Percentiles rank a stretch among this genome's conserved stretches.
These are phyloP conservation scores for Thalassiosira mediterranea DNA, from an alignment of 352 stramenopile genomes.

Conservation along the genomic window DNA sequence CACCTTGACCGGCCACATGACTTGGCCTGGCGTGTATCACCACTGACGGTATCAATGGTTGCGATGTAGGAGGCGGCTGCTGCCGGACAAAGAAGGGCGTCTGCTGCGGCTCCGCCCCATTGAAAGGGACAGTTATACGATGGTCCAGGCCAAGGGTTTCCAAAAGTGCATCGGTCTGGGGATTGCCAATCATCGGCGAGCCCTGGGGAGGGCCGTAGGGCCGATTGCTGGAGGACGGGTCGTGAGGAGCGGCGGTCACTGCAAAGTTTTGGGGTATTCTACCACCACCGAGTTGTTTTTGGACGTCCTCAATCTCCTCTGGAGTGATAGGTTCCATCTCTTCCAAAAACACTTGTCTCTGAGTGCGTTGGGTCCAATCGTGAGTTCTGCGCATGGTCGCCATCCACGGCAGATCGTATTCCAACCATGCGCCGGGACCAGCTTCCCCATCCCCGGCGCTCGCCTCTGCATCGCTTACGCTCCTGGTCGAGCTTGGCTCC, in stretches of 20 bases:
- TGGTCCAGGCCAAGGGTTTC: slow-evolving; percentile 92
- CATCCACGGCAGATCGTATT: slow-evolving; percentile 95
- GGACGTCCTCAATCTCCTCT: slow-evolving; percentile 86
- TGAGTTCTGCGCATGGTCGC: slow-evolving; percentile 92
- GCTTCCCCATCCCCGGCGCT: slow-evolving; percentile 7
- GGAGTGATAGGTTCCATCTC: slow-evolving; percentile 73
- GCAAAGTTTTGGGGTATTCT: slow-evolving; percentile 74
- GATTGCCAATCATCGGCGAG: slow-evolving; percentile 88
- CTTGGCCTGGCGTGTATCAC: slow-evolving; percentile 3
- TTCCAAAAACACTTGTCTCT: slow-evolving; percentile 83
- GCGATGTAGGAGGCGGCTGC: slow-evolving; percentile 8
- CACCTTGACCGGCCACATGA: neutral
- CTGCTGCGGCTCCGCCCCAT: slow-evolving; percentile 7
- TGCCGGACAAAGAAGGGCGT: neutral
- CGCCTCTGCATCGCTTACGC: slow-evolving; percentile 12
- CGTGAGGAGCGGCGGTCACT: slow-evolving; percentile 54
- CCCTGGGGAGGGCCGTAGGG: slow-evolving; percentile 31
- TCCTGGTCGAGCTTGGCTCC: slow-evolving; percentile 56
- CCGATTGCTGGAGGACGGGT: slow-evolving; percentile 6
- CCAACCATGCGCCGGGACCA: slow-evolving; percentile 62
- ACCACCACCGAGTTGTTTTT: slow-evolving; percentile 53
- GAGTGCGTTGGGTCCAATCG: slow-evolving; percentile 84
- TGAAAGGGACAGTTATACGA: slow-evolving; percentile 91
- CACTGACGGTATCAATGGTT: slow-evolving; percentile 1
- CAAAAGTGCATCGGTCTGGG: slow-evolving; percentile 93